Percentiles rank a stretch among this genome's conserved stretches.
Conservation (phyloP, 257 asterid genomes). For the Solanum pinnatisectum region DNA sequence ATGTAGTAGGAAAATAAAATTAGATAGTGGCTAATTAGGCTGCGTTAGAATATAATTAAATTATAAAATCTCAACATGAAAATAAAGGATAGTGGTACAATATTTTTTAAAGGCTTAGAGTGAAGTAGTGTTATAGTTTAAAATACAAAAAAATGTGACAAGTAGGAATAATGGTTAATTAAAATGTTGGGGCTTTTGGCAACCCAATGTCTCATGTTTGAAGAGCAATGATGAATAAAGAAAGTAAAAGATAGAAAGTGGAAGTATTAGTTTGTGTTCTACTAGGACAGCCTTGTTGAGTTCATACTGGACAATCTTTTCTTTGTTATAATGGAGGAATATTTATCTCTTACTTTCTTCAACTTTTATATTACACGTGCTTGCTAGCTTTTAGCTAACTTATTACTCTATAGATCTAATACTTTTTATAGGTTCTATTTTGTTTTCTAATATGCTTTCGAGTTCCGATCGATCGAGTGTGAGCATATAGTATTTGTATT, state of each 20-base stretch:
- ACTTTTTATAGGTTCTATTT: neutral
- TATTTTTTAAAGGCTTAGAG: neutral
- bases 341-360: neutral
- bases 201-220: slow-evolving; percentile 14
- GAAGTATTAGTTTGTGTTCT: slow-evolving; percentile 4
- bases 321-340: neutral
- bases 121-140: neutral
- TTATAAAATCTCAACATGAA: neutral
- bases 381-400: neutral
- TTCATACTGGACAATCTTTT: slow-evolving; percentile 16
- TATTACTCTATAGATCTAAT: neutral
- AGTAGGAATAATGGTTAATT: neutral
- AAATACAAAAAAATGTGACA: neutral
- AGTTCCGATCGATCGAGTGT: neutral
- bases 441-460: neutral
- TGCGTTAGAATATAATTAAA: neutral
- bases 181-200: slow-evolving; percentile 12
- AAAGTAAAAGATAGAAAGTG: slow-evolving; percentile 1
- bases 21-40: neutral
- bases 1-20: neutral
- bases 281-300: slow-evolving; percentile 13
- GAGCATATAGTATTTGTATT: neutral
- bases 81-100: neutral
- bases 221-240: neutral
- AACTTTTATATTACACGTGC: neutral